These are phyloP conservation scores for Anaeromyces robustus DNA, from an alignment of 192 early-diverging fungal genomes.

Conservation along the genomic window DNA sequence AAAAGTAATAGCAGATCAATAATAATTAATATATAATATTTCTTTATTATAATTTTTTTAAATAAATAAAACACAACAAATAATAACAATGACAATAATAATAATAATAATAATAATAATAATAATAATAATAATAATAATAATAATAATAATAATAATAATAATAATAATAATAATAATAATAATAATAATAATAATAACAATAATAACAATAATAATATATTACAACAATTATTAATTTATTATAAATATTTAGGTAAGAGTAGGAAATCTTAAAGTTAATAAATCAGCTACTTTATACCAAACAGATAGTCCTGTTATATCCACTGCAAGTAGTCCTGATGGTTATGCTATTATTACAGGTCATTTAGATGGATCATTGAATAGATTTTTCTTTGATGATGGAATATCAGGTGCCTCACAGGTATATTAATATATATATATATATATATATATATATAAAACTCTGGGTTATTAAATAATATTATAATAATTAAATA, in stretches of 20 bases:
- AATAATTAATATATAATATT: too few relatives aligned
- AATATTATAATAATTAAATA: conserved; percentile 5
- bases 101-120: too few relatives aligned
- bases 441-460: not conserved
- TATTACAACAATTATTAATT: too few relatives aligned
- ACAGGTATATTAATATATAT: conserved; percentile 14
- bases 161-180: too few relatives aligned
- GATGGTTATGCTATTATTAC: conserved; percentile 44
- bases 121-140: too few relatives aligned
- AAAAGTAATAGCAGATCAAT: too few relatives aligned
- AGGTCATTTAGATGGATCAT: conserved; percentile 39
- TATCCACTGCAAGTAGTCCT: conserved; percentile 25
- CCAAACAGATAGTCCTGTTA: conserved; percentile 39
- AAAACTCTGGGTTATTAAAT: conserved; percentile 2
- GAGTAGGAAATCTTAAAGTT: conserved; percentile 45
- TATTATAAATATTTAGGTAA: conserved; percentile 23
- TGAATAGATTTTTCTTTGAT: conserved; percentile 49
- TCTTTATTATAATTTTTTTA: too few relatives aligned
- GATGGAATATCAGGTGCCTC: conserved; percentile 42
- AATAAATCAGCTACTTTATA: conserved; percentile 52
- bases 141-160: too few relatives aligned
- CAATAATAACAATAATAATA: too few relatives aligned
- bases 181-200: too few relatives aligned
- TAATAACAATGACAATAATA: too few relatives aligned
- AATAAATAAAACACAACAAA: too few relatives aligned